These are phyloP conservation scores for Fusarium staphyleae DNA, from an alignment of 2,329 filamentous ascomycete species.

Conservation along the genomic window DNA sequence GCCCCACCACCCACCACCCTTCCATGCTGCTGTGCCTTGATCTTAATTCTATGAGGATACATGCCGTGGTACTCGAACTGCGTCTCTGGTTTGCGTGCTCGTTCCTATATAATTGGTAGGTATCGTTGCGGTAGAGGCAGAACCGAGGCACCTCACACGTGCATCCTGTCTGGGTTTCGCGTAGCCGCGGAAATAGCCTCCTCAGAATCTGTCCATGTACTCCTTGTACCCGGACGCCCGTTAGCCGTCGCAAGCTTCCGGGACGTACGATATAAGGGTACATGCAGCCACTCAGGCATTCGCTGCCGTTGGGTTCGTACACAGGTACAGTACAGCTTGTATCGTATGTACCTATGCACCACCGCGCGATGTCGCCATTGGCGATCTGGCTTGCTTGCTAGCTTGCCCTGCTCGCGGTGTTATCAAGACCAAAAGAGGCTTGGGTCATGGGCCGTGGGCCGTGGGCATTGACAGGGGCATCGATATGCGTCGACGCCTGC, in stretches of 20 bases:
- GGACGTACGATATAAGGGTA: conserved; percentile 34
- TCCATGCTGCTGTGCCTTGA: conserved; percentile 16
- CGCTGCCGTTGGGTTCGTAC: conserved; percentile 17
- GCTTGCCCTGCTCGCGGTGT: conserved; percentile 23
- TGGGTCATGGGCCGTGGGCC: conserved; percentile 21
- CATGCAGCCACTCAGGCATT: conserved; percentile 21
- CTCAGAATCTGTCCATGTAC: conserved; percentile 17
- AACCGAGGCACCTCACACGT: background rate
- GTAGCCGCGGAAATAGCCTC: background rate
- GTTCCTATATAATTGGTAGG: background rate
- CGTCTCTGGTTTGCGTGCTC: conserved; percentile 20
- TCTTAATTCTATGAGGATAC: too few relatives aligned
- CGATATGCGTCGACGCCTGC: conserved; percentile 2
- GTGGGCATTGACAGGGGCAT: conserved; percentile 19
- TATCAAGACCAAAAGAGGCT: conserved; percentile 29
- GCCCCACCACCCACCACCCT: conserved; percentile 37
- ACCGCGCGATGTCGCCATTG: too few relatives aligned
- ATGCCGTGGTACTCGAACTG: too few relatives aligned
- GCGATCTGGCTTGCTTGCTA: conserved; percentile 16
- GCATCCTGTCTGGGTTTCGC: background rate
- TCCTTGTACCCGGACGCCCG: conserved; percentile 1
- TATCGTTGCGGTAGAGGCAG: conserved; percentile 18
- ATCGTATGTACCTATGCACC: too few relatives aligned
- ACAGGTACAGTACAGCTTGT: conserved; percentile 23
- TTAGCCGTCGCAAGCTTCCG: conserved; percentile 32